Conservation (phyloP, 345 rosid species). For the Reutealis trisperma region DNA sequence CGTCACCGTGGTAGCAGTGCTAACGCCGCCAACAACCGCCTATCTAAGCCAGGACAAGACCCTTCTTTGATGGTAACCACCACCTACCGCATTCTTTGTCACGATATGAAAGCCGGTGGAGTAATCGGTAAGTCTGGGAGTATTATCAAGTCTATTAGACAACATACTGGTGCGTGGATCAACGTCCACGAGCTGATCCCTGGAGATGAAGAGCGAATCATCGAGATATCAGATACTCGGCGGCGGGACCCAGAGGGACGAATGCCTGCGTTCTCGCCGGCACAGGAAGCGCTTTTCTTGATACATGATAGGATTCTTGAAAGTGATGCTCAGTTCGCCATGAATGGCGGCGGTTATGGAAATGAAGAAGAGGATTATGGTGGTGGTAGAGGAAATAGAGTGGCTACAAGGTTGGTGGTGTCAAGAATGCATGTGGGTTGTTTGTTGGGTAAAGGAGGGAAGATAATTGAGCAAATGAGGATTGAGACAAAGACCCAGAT, state of each 20-base stretch:
- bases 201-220: conserved; percentile 91
- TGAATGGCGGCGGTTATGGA: conserved; percentile 42
- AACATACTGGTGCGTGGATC: conserved; percentile 97
- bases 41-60: conserved; percentile 2
- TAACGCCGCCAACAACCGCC: conserved; percentile 9
- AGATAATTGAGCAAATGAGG: conserved; percentile 99
- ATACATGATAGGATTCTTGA: conserved; percentile 89
- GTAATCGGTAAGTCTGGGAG: conserved; percentile 97
- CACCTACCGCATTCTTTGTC: conserved; percentile 90
- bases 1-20: conserved; percentile 51
- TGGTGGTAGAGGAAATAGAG: conserved; percentile 50
- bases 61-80: conserved; percentile 66
- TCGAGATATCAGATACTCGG: conserved; percentile 92
- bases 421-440: conserved; percentile 94
- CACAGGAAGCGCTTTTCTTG: conserved; percentile 86
- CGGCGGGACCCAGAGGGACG: conserved; percentile 94
- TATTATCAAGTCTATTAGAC: conserved; percentile 86
- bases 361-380: conserved; percentile 63
- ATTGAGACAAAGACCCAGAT: conserved; percentile 98
- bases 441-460: conserved; percentile 97
- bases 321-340: conserved; percentile 54
- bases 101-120: conserved; percentile 92
- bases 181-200: conserved; percentile 91
- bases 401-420: conserved; percentile 86
- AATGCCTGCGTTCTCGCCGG: conserved; percentile 90